Base-by-base conservation (phyloP, 805 yeast species). In the Nakazawaea sp. region DNA sequence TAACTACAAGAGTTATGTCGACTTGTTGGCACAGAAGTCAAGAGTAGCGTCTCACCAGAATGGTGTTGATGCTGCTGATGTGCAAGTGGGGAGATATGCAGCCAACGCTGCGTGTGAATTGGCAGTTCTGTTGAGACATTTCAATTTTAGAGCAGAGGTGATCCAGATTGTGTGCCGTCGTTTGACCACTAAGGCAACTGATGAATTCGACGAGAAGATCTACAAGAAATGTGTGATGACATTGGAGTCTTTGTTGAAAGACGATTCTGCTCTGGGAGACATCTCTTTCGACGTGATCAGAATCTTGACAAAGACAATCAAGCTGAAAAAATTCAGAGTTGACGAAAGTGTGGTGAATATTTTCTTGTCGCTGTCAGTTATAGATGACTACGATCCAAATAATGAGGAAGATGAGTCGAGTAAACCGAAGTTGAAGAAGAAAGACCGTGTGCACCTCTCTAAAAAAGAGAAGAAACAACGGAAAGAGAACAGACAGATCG, bases 401-500 rank as follows among this genome's bases (percentile, higher is more conserved):
- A 64, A 63, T 18, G 68, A 56, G 19, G 73, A 69, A 26, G 68
- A 66, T 32, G 68, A 61, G 18, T 59, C 59, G 13, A 59, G 61
- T 8, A 64, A 59, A 27, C 59, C 62, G 4, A 82, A 81, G 51
- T 36, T 82, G 31, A 78, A 74, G 53, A 90, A 89, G 66, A 86
- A 88, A 56, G 95, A 92, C 56, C 70, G 96, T 48, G 87, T 86
- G 3, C 95, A 89, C 64, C 61, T 90, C 34, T 79, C 95, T n/a
- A 90, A 90, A 56, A 83, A 83, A 58, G 90, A 90, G 59, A 71
- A 84, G 49, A 92, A 92, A 51, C 81, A 77, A 15, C 72, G 95
- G 45, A 89, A 89, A 55, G 97, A 90, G 53, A 68, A 81, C 50
- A 84, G 82, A 49, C 77, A 70, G 46, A 90, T 92, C 42, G 97